Conservation (phyloP, 192 early-diverging fungal genomes). For the Spizellomyces punctatus region DNA sequence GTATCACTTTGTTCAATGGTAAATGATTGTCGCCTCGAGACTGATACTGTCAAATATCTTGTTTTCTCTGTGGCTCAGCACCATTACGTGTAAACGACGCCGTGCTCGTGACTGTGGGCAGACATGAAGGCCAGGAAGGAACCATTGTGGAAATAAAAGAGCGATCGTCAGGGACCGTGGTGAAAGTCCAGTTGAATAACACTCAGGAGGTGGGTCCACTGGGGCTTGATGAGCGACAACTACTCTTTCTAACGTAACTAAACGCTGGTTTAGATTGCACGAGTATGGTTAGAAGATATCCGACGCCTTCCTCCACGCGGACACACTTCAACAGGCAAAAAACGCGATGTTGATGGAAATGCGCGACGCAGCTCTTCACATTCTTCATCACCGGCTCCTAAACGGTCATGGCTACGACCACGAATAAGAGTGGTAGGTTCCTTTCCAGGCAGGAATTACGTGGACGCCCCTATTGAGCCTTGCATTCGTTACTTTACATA, state of each 20-base stretch:
- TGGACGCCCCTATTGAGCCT: background rate
- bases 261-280: slow-evolving; percentile 12
- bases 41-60: background rate
- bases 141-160: slow-evolving; percentile 23
- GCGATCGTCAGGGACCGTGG: slow-evolving; percentile 29
- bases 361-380: background rate
- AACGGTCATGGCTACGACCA: slow-evolving; percentile 37
- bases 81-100: background rate
- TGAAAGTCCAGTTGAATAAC: slow-evolving; percentile 18
- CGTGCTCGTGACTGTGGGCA: slow-evolving; percentile 26
- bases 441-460: background rate
- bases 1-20: too few relatives aligned
- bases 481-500: background rate
- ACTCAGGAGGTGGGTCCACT: background rate
- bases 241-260: background rate
- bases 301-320: background rate
- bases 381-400: slow-evolving; percentile 5
- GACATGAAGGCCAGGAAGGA: slow-evolving; percentile 22
- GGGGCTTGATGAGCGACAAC: too few relatives aligned
- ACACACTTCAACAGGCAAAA: background rate
- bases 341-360: slow-evolving; percentile 3
- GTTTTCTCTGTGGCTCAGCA: background rate
- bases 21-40: too few relatives aligned
- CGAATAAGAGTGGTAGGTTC: slow-evolving; percentile 24
- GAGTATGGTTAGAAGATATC: slow-evolving; percentile 37